phyloP scores from a whole-genome alignment of 2,329 filamentous ascomycete species.

The Stylonectria norvegica region DNA sequence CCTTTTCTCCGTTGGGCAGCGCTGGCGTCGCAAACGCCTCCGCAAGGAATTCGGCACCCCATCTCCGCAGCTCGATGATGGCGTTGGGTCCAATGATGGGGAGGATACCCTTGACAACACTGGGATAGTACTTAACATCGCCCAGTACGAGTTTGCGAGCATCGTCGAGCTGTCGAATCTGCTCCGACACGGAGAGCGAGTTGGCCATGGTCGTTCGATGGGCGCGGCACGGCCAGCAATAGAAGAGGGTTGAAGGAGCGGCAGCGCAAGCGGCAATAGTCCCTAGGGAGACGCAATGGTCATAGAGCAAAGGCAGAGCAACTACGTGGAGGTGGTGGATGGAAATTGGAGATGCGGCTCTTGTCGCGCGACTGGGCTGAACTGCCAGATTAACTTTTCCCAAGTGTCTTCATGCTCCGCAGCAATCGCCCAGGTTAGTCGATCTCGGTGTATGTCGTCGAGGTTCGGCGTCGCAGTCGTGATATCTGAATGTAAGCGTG shows the following conservation, averaged over 20 bases:
- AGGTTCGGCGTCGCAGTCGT: not conserved
- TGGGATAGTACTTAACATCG: slow-evolving; percentile 84
- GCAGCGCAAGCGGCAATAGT: slow-evolving; percentile 4
- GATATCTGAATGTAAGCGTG: no score
- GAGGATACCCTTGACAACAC: slow-evolving; percentile 89
- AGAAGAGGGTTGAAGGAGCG: slow-evolving; percentile 1
- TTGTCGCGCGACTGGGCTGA: slow-evolving; percentile 32
- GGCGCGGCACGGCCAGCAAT: slow-evolving; percentile 6
- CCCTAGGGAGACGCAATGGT: slow-evolving; percentile 1
- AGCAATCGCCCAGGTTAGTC: slow-evolving; percentile 14
- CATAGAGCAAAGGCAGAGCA: slow-evolving; percentile 10
- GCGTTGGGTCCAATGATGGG: slow-evolving; percentile 78
- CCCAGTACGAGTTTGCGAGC: slow-evolving; percentile 85
- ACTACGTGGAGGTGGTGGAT: slow-evolving; percentile 8
- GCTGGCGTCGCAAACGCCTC: slow-evolving; percentile 95
- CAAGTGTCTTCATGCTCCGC: slow-evolving; percentile 27
- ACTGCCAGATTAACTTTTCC: slow-evolving; percentile 22
- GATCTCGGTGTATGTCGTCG: slow-evolving; percentile 1
- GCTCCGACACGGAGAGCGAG: slow-evolving; percentile 62
- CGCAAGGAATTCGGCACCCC: slow-evolving; percentile 93
- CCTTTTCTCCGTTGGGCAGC: slow-evolving; percentile 73
- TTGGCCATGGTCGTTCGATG: slow-evolving; percentile 39
- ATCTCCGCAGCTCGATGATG: slow-evolving; percentile 80
- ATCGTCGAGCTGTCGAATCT: slow-evolving; percentile 82
- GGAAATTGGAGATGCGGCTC: slow-evolving; percentile 18